Conservation (phyloP, 2,329 filamentous ascomycete genomes). For the Botrytis fabae region DNA sequence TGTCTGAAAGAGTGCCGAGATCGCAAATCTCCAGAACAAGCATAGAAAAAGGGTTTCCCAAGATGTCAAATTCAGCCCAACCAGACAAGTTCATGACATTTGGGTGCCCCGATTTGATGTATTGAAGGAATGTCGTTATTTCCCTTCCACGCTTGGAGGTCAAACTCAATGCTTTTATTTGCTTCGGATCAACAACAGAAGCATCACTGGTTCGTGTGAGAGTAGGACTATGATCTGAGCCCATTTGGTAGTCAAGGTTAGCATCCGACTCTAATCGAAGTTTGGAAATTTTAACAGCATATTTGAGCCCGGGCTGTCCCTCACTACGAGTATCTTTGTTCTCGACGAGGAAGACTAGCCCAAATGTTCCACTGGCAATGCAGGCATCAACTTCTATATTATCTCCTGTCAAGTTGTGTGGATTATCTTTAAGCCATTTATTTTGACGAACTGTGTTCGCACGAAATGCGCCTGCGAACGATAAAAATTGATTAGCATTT, state of each 20-base stretch:
- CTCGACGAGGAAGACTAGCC: slow-evolving; percentile 6
- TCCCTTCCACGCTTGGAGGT: neutral
- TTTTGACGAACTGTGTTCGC: neutral
- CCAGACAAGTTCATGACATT: slow-evolving; percentile 8
- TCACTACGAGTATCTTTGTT: slow-evolving; percentile 7
- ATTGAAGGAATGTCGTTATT: slow-evolving; percentile 1
- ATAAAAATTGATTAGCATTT: neutral
- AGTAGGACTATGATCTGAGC: slow-evolving; percentile 1
- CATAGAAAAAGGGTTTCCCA: neutral
- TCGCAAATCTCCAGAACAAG: slow-evolving; percentile 12
- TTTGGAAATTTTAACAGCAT: slow-evolving; percentile 4
- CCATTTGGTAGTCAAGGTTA: neutral
- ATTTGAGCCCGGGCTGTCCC: neutral
- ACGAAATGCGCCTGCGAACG: neutral
- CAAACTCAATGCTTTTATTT: neutral
- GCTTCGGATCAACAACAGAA: neutral
- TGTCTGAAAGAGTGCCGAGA: neutral
- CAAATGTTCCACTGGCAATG: slow-evolving; percentile 9
- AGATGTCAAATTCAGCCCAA: neutral
- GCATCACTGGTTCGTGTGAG: slow-evolving; percentile 5
- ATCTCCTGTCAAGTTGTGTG: slow-evolving; percentile 2
- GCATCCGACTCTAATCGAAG: neutral
- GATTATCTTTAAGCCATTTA: neutral
- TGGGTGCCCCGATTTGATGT: slow-evolving; percentile 4
- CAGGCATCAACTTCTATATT: slow-evolving; percentile 8